Evolutionary conservation across 805 yeast genomes (phyloP).

Genomic region (Nakazawaea siamensis): DNA sequence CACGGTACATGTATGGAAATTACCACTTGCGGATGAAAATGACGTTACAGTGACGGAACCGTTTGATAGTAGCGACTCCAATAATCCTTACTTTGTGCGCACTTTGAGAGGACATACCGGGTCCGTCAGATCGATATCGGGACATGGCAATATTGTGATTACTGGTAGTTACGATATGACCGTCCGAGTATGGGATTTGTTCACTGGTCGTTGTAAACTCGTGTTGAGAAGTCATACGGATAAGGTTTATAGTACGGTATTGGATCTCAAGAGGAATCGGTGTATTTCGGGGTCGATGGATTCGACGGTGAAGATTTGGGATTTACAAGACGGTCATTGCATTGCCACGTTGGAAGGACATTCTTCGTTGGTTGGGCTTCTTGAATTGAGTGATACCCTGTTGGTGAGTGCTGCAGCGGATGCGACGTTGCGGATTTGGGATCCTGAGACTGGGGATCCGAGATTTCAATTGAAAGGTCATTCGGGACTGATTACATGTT

Average conservation of each 20-base stretch:
- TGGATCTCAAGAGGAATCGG: conserved; percentile 66
- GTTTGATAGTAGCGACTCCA: conserved; percentile 27
- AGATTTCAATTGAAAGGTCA: conserved; percentile 71
- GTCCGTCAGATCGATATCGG: conserved; percentile 82
- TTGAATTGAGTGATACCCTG: conserved; percentile 66
- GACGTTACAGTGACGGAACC: conserved; percentile 28
- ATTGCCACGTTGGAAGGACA: conserved; percentile 77
- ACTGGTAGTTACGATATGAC: conserved; percentile 89
- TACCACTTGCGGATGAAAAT: conserved; percentile 42
- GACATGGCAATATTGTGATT: conserved; percentile 73
- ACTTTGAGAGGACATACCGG: conserved; percentile 70
- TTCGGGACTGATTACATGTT: conserved; percentile 84
- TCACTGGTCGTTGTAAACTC: conserved; percentile 63
- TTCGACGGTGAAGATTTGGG: conserved; percentile 84
- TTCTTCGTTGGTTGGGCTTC: conserved; percentile 79
- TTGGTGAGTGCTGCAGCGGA: conserved; percentile 96
- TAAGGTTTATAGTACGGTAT: conserved; percentile 80
- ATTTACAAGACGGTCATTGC: conserved; percentile 65
- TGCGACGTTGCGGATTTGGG: conserved; percentile 87
- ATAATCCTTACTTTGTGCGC: conserved; percentile 59
- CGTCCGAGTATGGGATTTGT: conserved; percentile 87
- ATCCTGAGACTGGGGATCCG: conserved; percentile 67
- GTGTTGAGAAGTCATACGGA: conserved; percentile 79
- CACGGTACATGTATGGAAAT: conserved; percentile 64
- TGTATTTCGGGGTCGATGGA: conserved; percentile 93